A percentile compares a stretch with the other conserved stretches of the same genome.
phyloP scores from a whole-genome alignment of 2,329 filamentous ascomycete genomes.

The Cladosporium sp. region DNA sequence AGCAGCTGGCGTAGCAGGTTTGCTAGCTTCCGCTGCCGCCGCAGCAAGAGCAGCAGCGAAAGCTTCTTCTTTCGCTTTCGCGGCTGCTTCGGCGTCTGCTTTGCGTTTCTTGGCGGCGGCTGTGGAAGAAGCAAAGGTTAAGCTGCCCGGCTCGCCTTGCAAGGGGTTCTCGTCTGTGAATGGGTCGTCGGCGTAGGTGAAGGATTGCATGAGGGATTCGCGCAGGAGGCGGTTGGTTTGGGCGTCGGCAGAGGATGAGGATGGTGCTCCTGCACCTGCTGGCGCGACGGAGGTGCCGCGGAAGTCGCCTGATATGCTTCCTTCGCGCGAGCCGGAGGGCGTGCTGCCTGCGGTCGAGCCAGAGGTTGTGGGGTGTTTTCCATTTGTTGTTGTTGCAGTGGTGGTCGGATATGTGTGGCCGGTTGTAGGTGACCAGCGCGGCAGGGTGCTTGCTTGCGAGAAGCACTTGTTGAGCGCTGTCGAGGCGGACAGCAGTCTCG shows the following conservation, averaged over 20 bases:
- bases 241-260: slow-evolving; percentile 9
- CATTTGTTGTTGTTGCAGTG: slow-evolving; percentile 34
- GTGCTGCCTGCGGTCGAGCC: slow-evolving; percentile 16
- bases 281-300: slow-evolving; percentile 23
- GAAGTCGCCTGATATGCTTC: slow-evolving; percentile 33
- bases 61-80: slow-evolving; percentile 28
- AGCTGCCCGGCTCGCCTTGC: slow-evolving; percentile 59
- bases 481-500: slow-evolving; percentile 50
- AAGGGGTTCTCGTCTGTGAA: slow-evolving; percentile 63
- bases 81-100: slow-evolving; percentile 29
- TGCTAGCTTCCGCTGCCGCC: slow-evolving; percentile 14
- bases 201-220: slow-evolving; percentile 27
- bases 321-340: slow-evolving; percentile 41
- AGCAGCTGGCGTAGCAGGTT: slow-evolving; percentile 13
- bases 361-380: background rate
- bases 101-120: slow-evolving; percentile 40
- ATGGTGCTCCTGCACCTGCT: background rate
- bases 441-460: slow-evolving; percentile 49
- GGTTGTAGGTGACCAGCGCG: slow-evolving; percentile 55
- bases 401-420: slow-evolving; percentile 52
- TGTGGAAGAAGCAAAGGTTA: slow-evolving; percentile 50
- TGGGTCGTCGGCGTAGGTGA: slow-evolving; percentile 52
- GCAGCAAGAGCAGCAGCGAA: slow-evolving; percentile 28
- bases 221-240: slow-evolving; percentile 37
- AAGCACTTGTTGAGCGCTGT: slow-evolving; percentile 54